phyloP scores from a whole-genome alignment of 1,139 yeast genomes.

The Pichia cactophila region DNA sequence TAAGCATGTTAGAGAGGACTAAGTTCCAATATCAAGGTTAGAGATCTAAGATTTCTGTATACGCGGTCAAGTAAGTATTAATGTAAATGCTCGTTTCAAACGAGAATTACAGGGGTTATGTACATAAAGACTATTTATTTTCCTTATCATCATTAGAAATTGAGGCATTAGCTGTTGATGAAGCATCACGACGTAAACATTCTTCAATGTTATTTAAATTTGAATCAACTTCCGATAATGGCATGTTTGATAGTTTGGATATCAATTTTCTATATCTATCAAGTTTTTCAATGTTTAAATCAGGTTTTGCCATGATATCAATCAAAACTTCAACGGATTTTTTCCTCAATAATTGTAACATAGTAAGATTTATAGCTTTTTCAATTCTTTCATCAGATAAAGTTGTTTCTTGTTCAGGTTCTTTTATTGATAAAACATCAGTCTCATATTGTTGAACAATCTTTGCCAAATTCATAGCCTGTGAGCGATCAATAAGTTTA shows the following conservation, averaged over 20 bases:
- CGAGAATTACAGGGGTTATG: neutral
- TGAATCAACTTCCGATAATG: constrained; percentile 73
- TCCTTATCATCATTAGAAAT: neutral
- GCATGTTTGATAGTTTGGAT: constrained; percentile 73
- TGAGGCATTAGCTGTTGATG: neutral
- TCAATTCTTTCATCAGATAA: neutral
- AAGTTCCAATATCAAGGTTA: no score
- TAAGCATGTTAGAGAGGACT: no score
- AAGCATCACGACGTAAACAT: constrained; percentile 24
- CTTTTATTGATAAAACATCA: neutral
- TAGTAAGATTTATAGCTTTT: constrained; percentile 31
- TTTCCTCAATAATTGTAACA: constrained; percentile 42
- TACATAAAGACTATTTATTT: neutral
- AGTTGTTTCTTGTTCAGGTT: neutral
- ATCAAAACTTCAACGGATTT: constrained; percentile 38
- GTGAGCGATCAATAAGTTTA: constrained; percentile 46
- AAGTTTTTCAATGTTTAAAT: constrained; percentile 45
- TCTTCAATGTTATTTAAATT: constrained; percentile 51
- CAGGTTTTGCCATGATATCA: constrained; percentile 34
- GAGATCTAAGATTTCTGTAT: no score
- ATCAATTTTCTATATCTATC: constrained; percentile 75
- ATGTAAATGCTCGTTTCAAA: neutral
- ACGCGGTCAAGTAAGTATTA: no score
- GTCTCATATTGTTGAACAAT: constrained; percentile 41
- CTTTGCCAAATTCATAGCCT: constrained; percentile 43